Conservation (phyloP, 2,329 filamentous ascomycete species). For the Lecanicillium sp. region DNA sequence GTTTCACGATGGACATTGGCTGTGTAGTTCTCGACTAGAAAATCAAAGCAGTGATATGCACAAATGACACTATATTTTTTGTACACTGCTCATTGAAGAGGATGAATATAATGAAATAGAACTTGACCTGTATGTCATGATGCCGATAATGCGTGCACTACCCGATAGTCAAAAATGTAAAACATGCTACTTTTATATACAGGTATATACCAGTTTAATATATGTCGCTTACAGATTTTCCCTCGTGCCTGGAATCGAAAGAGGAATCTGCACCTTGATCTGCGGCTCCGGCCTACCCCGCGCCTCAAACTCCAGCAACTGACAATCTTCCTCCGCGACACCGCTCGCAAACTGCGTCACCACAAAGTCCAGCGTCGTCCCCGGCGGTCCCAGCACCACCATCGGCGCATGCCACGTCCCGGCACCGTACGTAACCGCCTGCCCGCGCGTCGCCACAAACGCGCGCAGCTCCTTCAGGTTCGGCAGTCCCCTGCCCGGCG, state of each 20-base stretch:
- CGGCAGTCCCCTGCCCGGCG: slow-evolving; percentile 60
- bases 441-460: slow-evolving; percentile 69
- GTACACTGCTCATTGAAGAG: no score
- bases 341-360: slow-evolving; percentile 88
- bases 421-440: slow-evolving; percentile 86
- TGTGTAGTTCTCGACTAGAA: no score
- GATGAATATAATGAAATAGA: no score
- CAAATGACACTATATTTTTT: no score
- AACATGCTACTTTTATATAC: not conserved
- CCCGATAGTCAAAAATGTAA: no score
- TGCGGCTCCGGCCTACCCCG: slow-evolving; percentile 33
- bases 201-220: not conserved
- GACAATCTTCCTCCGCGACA: slow-evolving; percentile 76
- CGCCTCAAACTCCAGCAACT: slow-evolving; percentile 56
- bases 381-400: slow-evolving; percentile 65
- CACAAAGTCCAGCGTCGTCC: slow-evolving; percentile 69
- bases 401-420: slow-evolving; percentile 97
- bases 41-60: no score
- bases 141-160: no score
- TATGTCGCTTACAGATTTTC: slow-evolving; percentile 15
- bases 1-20: no score
- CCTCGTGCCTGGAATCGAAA: slow-evolving; percentile 7
- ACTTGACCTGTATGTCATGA: no score
- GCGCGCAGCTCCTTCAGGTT: slow-evolving; percentile 66
- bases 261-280: slow-evolving; percentile 30